phyloP scores from a whole-genome alignment of 176 grass and related monocot genomes.

The Leersia perrieri region DNA sequence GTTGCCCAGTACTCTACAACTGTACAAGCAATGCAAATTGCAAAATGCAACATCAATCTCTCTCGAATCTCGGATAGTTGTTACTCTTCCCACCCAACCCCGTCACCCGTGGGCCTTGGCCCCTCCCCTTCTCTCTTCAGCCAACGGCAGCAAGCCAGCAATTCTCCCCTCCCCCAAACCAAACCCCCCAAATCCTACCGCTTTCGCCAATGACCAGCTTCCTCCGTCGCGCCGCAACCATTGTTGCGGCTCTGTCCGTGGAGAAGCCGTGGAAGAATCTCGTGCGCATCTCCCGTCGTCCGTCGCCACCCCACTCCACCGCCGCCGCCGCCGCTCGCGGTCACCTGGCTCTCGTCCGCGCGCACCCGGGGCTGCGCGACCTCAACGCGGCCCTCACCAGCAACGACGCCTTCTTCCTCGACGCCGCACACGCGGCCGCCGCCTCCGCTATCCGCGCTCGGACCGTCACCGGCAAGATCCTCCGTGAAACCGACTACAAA shows the following conservation, averaged over 20 bases:
- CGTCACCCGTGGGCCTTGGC: too few relatives aligned
- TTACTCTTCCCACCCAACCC: too few relatives aligned
- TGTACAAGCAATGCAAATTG: too few relatives aligned
- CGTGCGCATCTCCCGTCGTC: background rate
- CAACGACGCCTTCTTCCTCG: background rate
- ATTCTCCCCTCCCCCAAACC: too few relatives aligned
- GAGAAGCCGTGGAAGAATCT: background rate
- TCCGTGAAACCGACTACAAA: too few relatives aligned
- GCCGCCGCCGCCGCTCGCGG: background rate
- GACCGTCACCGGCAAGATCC: background rate
- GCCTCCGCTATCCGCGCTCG: background rate
- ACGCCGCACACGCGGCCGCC: background rate
- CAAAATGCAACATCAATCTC: too few relatives aligned
- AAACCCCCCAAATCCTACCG: too few relatives aligned
- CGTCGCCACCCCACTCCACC: background rate
- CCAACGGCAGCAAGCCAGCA: too few relatives aligned
- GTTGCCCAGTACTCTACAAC: too few relatives aligned
- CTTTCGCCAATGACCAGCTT: background rate
- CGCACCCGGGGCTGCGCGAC: background rate
- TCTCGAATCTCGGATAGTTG: too few relatives aligned
- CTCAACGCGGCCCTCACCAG: background rate
- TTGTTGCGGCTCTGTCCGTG: too few relatives aligned
- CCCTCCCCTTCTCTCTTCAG: too few relatives aligned
- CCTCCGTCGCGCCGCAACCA: background rate
- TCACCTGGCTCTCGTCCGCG: conserved; percentile 2